These are phyloP conservation scores for Debaryomyces psychrophilus DNA, from an alignment of 1,139 yeast species.

Conservation along the genomic window DNA sequence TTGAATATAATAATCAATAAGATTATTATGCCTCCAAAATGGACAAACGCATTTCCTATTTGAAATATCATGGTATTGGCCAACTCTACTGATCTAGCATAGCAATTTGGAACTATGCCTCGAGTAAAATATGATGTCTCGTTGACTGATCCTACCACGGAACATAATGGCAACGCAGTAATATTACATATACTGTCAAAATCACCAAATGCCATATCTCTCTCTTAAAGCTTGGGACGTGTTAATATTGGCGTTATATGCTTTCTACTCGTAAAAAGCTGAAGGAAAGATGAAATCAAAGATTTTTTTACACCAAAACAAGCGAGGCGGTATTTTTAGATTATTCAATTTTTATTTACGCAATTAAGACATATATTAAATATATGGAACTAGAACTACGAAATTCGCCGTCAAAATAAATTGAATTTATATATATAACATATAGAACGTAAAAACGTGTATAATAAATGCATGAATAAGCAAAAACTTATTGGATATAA, in stretches of 20 bases:
- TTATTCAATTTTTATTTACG: background rate
- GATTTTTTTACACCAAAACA: conserved; percentile 5
- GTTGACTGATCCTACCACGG: conserved; percentile 53
- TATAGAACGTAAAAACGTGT: background rate
- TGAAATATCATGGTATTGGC: conserved; percentile 93
- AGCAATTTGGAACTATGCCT: conserved; percentile 78
- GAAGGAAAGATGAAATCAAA: background rate
- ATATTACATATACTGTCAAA: conserved; percentile 67
- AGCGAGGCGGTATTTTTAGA: conserved; percentile 7
- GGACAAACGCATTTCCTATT: conserved; percentile 86
- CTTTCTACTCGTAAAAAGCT: background rate
- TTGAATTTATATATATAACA: background rate
- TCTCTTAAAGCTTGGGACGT: background rate
- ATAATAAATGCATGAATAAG: background rate
- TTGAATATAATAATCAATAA: conserved; percentile 74
- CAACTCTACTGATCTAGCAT: conserved; percentile 80
- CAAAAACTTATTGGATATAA: background rate
- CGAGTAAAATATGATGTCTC: conserved; percentile 32
- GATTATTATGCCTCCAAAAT: conserved; percentile 71
- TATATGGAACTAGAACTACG: background rate
- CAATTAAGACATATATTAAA: background rate
- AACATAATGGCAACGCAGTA: conserved; percentile 79
- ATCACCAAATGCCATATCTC: conserved; percentile 62
- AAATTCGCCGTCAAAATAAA: background rate
- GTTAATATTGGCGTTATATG: background rate